A percentile compares a stretch with the other conserved stretches of the same genome.
phyloP scores from a whole-genome alignment of 2,329 filamentous ascomycete species.

The Colletotrichum tanaceti region DNA sequence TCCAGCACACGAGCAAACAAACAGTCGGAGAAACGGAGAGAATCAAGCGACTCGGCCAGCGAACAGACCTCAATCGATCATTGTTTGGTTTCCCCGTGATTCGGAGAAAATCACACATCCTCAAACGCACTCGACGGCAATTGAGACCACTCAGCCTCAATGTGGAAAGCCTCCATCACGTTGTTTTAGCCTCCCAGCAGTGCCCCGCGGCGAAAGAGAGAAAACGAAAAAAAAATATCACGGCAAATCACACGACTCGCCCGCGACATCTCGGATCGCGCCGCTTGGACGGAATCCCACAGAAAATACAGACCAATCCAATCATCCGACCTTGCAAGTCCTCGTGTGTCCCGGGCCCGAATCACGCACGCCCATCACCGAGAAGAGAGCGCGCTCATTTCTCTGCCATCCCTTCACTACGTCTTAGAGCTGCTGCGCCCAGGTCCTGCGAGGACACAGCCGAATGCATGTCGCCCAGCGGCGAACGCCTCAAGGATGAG shows the following conservation, averaged over 20 bases:
- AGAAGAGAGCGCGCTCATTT: slow-evolving; percentile 3
- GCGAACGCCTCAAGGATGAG: slow-evolving; percentile 68
- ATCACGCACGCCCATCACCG: slow-evolving; percentile 25
- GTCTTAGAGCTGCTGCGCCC: slow-evolving; percentile 11
- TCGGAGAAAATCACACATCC: background rate
- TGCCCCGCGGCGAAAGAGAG: slow-evolving; percentile 21
- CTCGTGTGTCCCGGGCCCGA: slow-evolving; percentile 33
- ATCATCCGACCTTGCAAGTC: slow-evolving; percentile 37
- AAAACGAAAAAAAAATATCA: background rate
- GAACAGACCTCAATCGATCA: slow-evolving; percentile 23
- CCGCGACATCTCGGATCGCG: slow-evolving; percentile 25
- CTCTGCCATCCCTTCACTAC: slow-evolving; percentile 17
- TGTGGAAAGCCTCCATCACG: slow-evolving; percentile 10
- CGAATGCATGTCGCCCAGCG: slow-evolving; percentile 52
- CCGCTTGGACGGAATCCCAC: slow-evolving; percentile 35
- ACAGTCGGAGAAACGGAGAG: slow-evolving; percentile 8
- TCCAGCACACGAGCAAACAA: background rate
- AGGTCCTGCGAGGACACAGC: slow-evolving; percentile 41
- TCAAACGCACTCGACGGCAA: slow-evolving; percentile 31
- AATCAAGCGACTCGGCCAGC: background rate
- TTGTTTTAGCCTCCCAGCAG: slow-evolving; percentile 33
- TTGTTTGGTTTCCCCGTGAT: slow-evolving; percentile 20
- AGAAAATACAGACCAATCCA: slow-evolving; percentile 19
- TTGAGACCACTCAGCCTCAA: slow-evolving; percentile 39
- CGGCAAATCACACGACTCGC: slow-evolving; percentile 8